Evolutionary conservation across 2,329 filamentous ascomycete genomes (phyloP).

Genomic region (Emericellopsis atlantica): DNA sequence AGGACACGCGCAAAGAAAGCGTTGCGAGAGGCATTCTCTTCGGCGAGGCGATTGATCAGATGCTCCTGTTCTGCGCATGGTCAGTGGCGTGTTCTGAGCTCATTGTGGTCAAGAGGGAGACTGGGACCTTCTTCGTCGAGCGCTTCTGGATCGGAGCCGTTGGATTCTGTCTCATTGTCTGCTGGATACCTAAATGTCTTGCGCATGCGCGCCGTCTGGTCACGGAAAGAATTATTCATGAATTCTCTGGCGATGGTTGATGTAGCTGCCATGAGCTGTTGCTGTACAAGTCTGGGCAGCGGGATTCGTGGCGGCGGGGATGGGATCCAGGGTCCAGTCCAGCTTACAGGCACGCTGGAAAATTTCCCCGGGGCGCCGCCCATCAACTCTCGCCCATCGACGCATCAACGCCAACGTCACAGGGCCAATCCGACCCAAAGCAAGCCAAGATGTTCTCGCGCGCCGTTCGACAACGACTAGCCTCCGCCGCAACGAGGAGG

Average conservation of each 20-base stretch:
- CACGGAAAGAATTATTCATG: slow-evolving; percentile 12
- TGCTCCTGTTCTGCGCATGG: slow-evolving; percentile 45
- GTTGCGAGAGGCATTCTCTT: slow-evolving; percentile 45
- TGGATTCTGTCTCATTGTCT: slow-evolving; percentile 38
- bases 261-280: background rate
- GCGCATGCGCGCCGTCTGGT: slow-evolving; percentile 48
- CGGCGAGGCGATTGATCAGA: slow-evolving; percentile 42
- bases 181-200: slow-evolving; percentile 66
- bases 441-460: slow-evolving; percentile 10
- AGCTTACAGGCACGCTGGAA: background rate
- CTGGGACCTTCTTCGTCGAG: slow-evolving; percentile 61
- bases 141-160: slow-evolving; percentile 41
- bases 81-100: slow-evolving; percentile 3
- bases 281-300: background rate
- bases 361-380: background rate
- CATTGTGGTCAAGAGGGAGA: slow-evolving; percentile 4
- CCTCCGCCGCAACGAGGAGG: background rate
- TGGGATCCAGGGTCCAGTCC: background rate
- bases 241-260: background rate
- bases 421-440: background rate
- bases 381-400: background rate
- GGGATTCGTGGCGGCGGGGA: background rate
- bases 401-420: background rate
- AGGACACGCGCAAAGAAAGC: slow-evolving; percentile 44
- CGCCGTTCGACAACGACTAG: slow-evolving; percentile 5